Percentiles rank a stretch among this genome's conserved stretches.
Evolutionary conservation across 257 asterid genomes (phyloP).

Genomic region (Solanum appendiculatum): DNA sequence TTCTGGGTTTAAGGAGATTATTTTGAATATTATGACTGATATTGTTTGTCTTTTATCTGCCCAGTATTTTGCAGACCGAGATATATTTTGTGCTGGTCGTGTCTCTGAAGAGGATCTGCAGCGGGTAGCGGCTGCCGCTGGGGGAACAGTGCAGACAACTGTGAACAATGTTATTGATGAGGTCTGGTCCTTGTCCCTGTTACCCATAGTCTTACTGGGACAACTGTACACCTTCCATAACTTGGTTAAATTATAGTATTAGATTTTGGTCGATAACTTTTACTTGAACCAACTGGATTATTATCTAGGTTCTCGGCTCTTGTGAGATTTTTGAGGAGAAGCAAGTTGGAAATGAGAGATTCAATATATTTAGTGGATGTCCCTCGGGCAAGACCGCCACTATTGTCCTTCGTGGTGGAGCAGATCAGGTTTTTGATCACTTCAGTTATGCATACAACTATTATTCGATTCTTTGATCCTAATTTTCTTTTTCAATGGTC

Average conservation of each 20-base stretch:
- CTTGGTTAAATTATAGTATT: not conserved
- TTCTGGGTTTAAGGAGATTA: not conserved
- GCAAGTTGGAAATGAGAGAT: conserved; percentile 95
- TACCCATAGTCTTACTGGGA: not conserved
- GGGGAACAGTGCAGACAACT: conserved; percentile 87
- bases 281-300: not conserved
- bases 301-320: conserved; percentile 62
- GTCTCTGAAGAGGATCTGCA: conserved; percentile 82
- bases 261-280: not conserved
- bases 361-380: conserved; percentile 89
- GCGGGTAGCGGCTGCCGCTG: conserved; percentile 85
- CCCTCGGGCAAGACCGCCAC: conserved; percentile 86
- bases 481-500: conserved; percentile 13
- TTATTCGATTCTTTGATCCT: not conserved
- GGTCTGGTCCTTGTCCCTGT: conserved; percentile 28
- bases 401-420: conserved; percentile 94
- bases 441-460: not conserved
- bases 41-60: conserved; percentile 1
- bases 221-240: not conserved
- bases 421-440: conserved; percentile 63
- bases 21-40: not conserved
- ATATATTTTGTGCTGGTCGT: conserved; percentile 93
- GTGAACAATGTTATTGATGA: conserved; percentile 83
- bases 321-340: conserved; percentile 83
- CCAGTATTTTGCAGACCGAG: conserved; percentile 95